Evolutionary conservation across 1,284 basidiomycete genomes (phyloP).

Genomic region (Takashimella koratensis): DNA sequence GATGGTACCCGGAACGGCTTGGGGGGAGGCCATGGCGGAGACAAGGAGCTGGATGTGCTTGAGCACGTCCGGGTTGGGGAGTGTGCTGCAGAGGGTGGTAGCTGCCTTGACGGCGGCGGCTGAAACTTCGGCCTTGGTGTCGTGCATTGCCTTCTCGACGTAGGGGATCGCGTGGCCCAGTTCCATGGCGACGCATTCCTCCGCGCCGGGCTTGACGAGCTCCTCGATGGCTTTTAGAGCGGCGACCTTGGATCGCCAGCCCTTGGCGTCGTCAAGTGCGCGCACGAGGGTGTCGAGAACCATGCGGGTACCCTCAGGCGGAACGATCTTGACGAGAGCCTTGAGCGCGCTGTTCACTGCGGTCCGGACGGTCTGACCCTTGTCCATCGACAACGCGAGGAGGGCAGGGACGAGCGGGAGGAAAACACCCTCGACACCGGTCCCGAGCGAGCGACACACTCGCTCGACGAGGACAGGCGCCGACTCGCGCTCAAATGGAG

Average conservation of each 20-base stretch:
- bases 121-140: slow-evolving; percentile 93
- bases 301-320: slow-evolving; percentile 74
- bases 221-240: slow-evolving; percentile 78
- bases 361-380: slow-evolving; percentile 83
- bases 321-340: slow-evolving; percentile 75
- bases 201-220: slow-evolving; percentile 64
- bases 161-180: slow-evolving; percentile 79
- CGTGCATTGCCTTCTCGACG: slow-evolving; percentile 90
- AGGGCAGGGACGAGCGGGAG: slow-evolving; percentile 73
- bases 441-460: slow-evolving; percentile 65
- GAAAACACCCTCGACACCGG: slow-evolving; percentile 75
- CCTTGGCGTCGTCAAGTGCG: slow-evolving; percentile 70
- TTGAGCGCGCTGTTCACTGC: slow-evolving; percentile 82
- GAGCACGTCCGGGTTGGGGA: slow-evolving; percentile 89
- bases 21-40: slow-evolving; percentile 89
- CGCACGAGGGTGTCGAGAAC: slow-evolving; percentile 70
- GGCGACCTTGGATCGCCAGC: slow-evolving; percentile 96
- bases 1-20: slow-evolving; percentile 82
- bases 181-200: slow-evolving; percentile 79
- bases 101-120: slow-evolving; percentile 86
- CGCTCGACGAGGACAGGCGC: slow-evolving; percentile 81
- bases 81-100: slow-evolving; percentile 83
- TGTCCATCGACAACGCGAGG: slow-evolving; percentile 88
- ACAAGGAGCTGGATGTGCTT: slow-evolving; percentile 89
- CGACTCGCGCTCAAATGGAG: slow-evolving; percentile 87